Evolutionary conservation across 2,329 filamentous ascomycete genomes (phyloP).

Genomic region (Ceratocystis alfenasii): DNA sequence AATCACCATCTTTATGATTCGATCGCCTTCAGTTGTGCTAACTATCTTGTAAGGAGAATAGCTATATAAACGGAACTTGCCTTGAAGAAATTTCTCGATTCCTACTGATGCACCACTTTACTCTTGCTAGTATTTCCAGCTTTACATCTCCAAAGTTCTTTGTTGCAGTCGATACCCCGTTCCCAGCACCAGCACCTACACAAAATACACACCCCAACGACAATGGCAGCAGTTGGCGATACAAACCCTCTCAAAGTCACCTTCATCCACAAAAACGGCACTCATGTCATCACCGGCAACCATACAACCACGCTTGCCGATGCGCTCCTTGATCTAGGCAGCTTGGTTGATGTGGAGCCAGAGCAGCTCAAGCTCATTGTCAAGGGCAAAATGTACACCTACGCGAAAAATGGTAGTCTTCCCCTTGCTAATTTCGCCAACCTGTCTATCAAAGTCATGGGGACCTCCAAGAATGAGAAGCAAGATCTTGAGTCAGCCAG

Average conservation of each 20-base stretch:
- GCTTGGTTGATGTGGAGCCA: background rate
- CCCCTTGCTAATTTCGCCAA: conserved; percentile 1
- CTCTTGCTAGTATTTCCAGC: too few species aligned
- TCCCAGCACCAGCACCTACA: background rate
- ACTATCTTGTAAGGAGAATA: background rate
- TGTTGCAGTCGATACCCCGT: background rate
- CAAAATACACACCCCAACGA: background rate
- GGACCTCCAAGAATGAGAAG: conserved; percentile 22
- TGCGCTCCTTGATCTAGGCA: background rate
- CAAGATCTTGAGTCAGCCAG: conserved; percentile 30
- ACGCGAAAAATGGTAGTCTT: background rate
- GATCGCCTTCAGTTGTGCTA: background rate
- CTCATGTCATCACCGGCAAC: background rate
- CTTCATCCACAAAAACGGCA: background rate
- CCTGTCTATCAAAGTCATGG: conserved; percentile 3
- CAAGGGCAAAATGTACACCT: conserved; percentile 8
- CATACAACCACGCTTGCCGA: background rate
- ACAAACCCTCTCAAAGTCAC: background rate
- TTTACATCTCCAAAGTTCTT: too few species aligned
- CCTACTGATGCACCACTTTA: too few species aligned
- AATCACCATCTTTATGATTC: conserved; percentile 7
- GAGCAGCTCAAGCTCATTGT: conserved; percentile 14
- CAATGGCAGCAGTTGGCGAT: background rate
- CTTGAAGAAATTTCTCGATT: too few species aligned
- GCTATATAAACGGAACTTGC: background rate